These are phyloP conservation scores for Gomphus sp. DNA, from an alignment of 1,284 basidiomycete species.

Conservation along the genomic window DNA sequence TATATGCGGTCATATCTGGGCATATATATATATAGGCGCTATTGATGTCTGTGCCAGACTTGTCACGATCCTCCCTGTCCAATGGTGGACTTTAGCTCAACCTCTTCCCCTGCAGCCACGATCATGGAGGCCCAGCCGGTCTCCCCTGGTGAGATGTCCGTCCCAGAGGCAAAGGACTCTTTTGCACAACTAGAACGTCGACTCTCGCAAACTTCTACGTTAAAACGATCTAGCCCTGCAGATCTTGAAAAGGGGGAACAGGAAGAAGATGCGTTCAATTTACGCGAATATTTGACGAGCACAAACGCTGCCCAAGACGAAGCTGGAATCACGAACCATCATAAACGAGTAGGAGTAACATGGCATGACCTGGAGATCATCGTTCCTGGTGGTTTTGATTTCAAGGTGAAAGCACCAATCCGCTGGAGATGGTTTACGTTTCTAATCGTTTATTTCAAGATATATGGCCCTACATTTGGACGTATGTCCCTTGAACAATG, in stretches of 20 bases:
- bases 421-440: neutral
- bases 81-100: neutral
- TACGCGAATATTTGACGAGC: conserved; percentile 67
- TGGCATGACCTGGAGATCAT: conserved; percentile 72
- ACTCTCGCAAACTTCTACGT: conserved; percentile 8
- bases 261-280: conserved; percentile 45
- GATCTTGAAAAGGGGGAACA: conserved; percentile 42
- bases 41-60: too few species aligned
- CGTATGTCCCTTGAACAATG: conserved; percentile 25
- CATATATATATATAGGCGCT: too few species aligned
- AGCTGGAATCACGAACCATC: conserved; percentile 55
- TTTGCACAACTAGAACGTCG: conserved; percentile 44
- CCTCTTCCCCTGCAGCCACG: neutral
- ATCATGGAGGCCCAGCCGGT: neutral
- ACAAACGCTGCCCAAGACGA: conserved; percentile 57
- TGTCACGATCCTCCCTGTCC: neutral
- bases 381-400: conserved; percentile 52
- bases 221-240: conserved; percentile 14
- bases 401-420: conserved; percentile 38
- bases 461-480: conserved; percentile 58
- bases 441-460: conserved; percentile 25
- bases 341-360: conserved; percentile 77
- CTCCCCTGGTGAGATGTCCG: neutral
- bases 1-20: too few species aligned
- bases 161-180: conserved; percentile 32